These are phyloP conservation scores for Hippophae tibetana DNA, from an alignment of 306 rosid genomes.

Conservation along the genomic window DNA sequence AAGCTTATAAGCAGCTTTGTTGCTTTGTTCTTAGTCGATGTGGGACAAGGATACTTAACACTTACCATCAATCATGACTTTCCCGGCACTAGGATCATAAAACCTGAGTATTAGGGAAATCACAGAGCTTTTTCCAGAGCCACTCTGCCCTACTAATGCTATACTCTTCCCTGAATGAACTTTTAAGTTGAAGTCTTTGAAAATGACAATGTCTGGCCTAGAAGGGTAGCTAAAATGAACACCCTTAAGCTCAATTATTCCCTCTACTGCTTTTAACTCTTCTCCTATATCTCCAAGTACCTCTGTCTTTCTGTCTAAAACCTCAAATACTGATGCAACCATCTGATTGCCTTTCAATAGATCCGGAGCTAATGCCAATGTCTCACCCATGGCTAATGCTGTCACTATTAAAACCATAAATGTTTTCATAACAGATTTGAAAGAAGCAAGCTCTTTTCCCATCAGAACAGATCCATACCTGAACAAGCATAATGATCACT, in stretches of 20 bases:
- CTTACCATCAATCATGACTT: conserved; percentile 84
- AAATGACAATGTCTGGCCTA: conserved; percentile 74
- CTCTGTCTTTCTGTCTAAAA: conserved; percentile 63
- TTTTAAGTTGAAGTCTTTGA: conserved; percentile 68
- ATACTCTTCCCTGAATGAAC: conserved; percentile 67
- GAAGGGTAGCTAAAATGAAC: conserved; percentile 81
- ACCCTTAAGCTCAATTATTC: conserved; percentile 68
- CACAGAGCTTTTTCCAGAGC: conserved; percentile 97
- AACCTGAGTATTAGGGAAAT: conserved; percentile 76
- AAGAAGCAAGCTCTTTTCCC: conserved; percentile 78
- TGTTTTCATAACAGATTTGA: conserved; percentile 87
- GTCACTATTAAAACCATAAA: conserved; percentile 87
- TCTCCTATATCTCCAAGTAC: conserved; percentile 53
- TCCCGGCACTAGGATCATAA: conserved; percentile 77
- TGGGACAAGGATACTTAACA: too few relatives aligned
- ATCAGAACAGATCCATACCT: conserved; percentile 96
- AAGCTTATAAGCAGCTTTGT: too few relatives aligned
- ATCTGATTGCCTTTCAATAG: conserved; percentile 91
- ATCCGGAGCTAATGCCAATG: conserved; percentile 89
- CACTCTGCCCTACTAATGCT: conserved; percentile 93
- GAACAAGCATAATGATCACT: conserved; percentile 14
- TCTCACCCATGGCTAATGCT: conserved; percentile 90
- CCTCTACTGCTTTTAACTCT: conserved; percentile 61
- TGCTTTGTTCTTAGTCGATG: too few relatives aligned
- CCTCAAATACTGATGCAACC: conserved; percentile 88